A percentile compares a stretch with the other conserved stretches of the same genome.
phyloP scores from a whole-genome alignment of 2,329 filamentous ascomycete genomes.

The Talaromyces islandicus region DNA sequence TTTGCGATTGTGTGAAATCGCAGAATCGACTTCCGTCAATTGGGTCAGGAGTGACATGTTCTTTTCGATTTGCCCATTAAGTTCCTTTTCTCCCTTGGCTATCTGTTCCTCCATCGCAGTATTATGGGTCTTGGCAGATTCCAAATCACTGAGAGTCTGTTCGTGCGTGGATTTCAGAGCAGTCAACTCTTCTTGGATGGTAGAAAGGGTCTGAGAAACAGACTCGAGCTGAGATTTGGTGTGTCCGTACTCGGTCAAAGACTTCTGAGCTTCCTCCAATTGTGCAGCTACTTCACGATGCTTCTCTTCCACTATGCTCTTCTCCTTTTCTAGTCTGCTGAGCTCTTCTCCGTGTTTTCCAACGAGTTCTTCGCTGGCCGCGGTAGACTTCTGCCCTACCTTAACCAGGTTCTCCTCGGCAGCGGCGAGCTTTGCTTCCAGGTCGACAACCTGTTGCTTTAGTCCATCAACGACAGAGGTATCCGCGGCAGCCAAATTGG shows the following conservation, averaged over 20 bases:
- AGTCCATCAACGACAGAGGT: constrained; percentile 31
- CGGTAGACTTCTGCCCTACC: constrained; percentile 31
- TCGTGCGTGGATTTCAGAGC: constrained; percentile 26
- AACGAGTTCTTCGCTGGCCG: constrained; percentile 38
- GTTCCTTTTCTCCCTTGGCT: constrained; percentile 27
- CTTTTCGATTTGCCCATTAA: constrained; percentile 36
- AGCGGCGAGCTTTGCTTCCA: constrained; percentile 61
- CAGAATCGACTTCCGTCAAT: constrained; percentile 32
- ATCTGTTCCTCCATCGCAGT: constrained; percentile 28
- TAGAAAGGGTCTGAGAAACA: constrained; percentile 48
- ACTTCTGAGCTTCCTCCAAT: constrained; percentile 77
- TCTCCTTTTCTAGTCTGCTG: constrained; percentile 36
- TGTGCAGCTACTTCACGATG: constrained; percentile 39
- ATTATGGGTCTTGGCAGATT: constrained; percentile 23
- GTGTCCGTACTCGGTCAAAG: constrained; percentile 72
- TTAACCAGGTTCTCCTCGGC: constrained; percentile 43
- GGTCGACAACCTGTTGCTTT: constrained; percentile 39
- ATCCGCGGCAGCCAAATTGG: constrained; percentile 30
- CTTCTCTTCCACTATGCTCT: constrained; percentile 40
- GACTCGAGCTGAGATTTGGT: constrained; percentile 61
- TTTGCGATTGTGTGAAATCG: constrained; percentile 29
- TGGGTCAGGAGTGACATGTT: constrained; percentile 35
- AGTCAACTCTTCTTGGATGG: constrained; percentile 27
- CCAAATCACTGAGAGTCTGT: constrained; percentile 24
- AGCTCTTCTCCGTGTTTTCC: constrained; percentile 41